These are phyloP conservation scores for Brettanomyces sp. DNA, from an alignment of 805 yeast genomes.

Conservation along the genomic window DNA sequence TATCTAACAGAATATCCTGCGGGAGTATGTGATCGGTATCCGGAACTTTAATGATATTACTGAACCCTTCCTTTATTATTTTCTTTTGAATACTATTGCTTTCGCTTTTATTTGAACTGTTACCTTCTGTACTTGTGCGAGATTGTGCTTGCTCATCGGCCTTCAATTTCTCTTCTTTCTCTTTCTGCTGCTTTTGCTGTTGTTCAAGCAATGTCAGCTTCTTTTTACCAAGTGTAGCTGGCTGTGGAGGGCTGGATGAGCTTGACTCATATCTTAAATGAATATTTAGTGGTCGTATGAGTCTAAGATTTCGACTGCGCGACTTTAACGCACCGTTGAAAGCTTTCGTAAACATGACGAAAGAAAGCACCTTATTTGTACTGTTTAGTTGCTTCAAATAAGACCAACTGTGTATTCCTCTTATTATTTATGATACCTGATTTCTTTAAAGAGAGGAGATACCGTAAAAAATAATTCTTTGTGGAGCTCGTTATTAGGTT, in stretches of 20 bases:
- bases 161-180: neutral
- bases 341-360: no score
- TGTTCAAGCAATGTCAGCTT: constrained; percentile 7
- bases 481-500: no score
- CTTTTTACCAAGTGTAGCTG: constrained; percentile 6
- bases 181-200: constrained; percentile 3
- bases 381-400: no score
- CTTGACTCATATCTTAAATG: constrained; percentile 9
- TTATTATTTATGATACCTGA: no score
- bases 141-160: neutral
- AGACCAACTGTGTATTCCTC: no score
- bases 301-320: no score
- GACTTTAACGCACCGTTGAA: no score
- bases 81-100: constrained; percentile 1
- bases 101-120: neutral
- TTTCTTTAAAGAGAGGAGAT: no score
- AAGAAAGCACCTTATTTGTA: neutral
- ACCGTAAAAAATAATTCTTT: no score
- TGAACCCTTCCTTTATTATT: constrained; percentile 23
- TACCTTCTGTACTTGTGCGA: no score
- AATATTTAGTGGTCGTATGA: no score
- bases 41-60: constrained; percentile 26
- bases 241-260: constrained; percentile 9
- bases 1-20: constrained; percentile 25
- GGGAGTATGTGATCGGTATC: constrained; percentile 24